phyloP scores from a whole-genome alignment of 257 asterid genomes.

The Solanum gandarillasii region DNA sequence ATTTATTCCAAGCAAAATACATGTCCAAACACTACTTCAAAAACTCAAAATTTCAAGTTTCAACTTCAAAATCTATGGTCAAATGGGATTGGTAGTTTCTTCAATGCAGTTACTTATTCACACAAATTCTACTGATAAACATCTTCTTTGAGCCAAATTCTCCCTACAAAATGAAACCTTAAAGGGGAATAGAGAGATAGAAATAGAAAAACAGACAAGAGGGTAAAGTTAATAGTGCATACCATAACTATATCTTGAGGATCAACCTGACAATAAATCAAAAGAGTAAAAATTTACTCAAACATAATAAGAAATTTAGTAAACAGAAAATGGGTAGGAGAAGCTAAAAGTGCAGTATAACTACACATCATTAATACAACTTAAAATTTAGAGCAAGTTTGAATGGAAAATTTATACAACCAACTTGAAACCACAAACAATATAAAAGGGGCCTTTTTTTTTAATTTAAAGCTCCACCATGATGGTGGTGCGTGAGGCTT shows the following conservation, averaged over 20 bases:
- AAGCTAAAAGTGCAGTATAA: background rate
- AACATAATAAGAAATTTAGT: background rate
- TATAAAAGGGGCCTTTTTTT: background rate
- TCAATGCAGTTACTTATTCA: background rate
- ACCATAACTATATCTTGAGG: slow-evolving; percentile 97
- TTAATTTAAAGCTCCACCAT: background rate
- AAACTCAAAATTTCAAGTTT: background rate
- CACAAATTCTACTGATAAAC: background rate
- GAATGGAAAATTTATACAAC: background rate
- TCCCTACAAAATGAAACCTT: background rate
- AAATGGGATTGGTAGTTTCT: background rate
- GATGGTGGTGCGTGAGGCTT: background rate
- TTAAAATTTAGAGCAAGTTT: background rate
- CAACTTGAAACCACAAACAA: background rate
- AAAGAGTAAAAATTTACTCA: background rate
- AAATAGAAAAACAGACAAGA: background rate
- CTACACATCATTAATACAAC: background rate
- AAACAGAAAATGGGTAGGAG: background rate
- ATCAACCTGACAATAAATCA: slow-evolving; percentile 59
- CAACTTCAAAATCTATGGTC: background rate
- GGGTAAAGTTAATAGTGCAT: slow-evolving; percentile 16
- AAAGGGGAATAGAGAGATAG: background rate
- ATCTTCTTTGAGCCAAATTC: background rate
- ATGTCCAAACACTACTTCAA: background rate
- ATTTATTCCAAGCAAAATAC: background rate